phyloP scores from a whole-genome alignment of 345 rosid genomes.

The Syzygium aromaticum region DNA sequence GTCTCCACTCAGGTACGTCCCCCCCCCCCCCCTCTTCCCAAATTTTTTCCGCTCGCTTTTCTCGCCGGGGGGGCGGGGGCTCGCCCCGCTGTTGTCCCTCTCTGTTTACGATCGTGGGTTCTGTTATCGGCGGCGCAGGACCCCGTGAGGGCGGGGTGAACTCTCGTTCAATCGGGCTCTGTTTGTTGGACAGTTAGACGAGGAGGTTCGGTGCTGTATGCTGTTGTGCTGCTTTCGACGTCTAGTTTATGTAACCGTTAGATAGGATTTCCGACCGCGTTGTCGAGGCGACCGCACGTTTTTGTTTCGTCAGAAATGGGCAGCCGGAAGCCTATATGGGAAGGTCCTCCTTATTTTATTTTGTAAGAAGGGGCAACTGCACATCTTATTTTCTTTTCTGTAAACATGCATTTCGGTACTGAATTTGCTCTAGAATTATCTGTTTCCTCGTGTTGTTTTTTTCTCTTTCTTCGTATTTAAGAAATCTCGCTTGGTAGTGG shows the following conservation, averaged over 20 bases:
- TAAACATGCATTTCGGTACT: background rate
- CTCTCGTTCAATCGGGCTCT: background rate
- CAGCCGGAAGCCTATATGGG: too few species aligned
- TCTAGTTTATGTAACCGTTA: background rate
- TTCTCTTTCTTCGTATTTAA: background rate
- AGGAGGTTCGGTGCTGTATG: background rate
- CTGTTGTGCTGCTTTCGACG: background rate
- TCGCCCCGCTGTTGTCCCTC: background rate
- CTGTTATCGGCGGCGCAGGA: background rate
- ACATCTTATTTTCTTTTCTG: background rate
- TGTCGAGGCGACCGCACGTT: background rate
- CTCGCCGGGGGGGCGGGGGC: too few species aligned
- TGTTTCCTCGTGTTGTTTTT: background rate
- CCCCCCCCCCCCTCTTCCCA: too few species aligned
- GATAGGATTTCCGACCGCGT: background rate
- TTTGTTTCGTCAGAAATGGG: background rate
- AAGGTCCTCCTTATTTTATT: background rate
- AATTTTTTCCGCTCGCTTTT: background rate
- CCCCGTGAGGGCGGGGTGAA: background rate
- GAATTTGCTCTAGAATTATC: background rate
- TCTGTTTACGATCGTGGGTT: background rate
- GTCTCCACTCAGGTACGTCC: constrained; percentile 32
- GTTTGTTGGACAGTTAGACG: background rate
- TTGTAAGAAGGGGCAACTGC: background rate
- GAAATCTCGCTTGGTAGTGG: background rate